Evolutionary conservation across 2,329 filamentous ascomycete genomes (phyloP), one percentile per base, ranked within the genome.

Genomic region (Aspergillus neotritici): DNA sequence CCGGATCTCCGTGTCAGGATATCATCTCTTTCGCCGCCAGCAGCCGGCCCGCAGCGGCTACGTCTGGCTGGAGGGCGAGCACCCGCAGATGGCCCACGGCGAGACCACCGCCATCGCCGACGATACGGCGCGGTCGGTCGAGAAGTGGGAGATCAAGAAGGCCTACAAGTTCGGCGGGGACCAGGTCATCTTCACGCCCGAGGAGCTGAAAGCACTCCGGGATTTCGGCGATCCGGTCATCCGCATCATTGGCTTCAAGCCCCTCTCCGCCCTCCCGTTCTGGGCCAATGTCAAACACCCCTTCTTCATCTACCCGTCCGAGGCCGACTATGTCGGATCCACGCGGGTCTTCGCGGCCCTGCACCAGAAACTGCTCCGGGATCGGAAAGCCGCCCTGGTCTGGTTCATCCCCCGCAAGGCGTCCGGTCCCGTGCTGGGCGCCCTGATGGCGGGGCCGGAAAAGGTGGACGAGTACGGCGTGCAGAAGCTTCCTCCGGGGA

Each of bases 161-260:
- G 93, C 91, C 0, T 98, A 93, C 73, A 96, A 93, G 57, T 97
- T 97, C 60, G 93, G 91, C 10, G 90, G 88, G 31, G 87, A 94
- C 52, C 88, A 88, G 37, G 80, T 98, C 36, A 78, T 84, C 37
- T 98, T 98, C 63, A 83, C 83, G 0, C 78, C 83, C 1, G 89
- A 96, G 29, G 91, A 98, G 63, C 81, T 91, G 47, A 84, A 83
- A 45, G 71, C 77, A 14, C 75, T 98, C 46, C 83, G 83, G 48
- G 73, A 87, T 52, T 95, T 95, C 56, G 91, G 90, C 3, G 76
- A 85, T 1, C 87, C 88, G 0, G 74, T 87, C 10, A 85, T 98
- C 44, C 83, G 89, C 4, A 85, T 98, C 52, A 85, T 98, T 44
- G 93, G 93, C 5, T 98, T 98, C 76, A 98, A 97, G 62, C 81